Conservation (phyloP, 129 eudicot genomes). For the Pulicaria dysenterica region DNA sequence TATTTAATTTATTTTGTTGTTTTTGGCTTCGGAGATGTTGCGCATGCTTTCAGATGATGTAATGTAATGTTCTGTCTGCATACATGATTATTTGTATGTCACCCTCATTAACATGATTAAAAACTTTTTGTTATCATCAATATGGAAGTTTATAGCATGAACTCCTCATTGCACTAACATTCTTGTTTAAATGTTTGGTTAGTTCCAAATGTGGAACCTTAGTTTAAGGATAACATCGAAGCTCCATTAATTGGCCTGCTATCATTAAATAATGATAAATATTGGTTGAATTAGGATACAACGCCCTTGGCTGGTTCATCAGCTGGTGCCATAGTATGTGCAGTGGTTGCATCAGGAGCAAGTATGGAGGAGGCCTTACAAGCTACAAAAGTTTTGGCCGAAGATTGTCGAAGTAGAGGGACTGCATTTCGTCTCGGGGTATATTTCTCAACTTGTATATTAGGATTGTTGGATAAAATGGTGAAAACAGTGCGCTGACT, state of each 20-base stretch:
- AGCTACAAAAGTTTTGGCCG: constrained; percentile 87
- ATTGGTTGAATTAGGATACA: constrained; percentile 63
- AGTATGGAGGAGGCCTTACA: constrained; percentile 85
- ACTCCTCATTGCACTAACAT: too few relatives aligned
- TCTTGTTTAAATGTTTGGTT: background rate
- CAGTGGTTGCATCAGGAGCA: constrained; percentile 93
- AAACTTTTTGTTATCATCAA: too few relatives aligned
- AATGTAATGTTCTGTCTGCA: too few relatives aligned
- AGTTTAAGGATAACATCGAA: background rate
- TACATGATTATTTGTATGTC: too few relatives aligned
- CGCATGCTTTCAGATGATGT: too few relatives aligned
- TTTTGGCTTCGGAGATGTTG: too few relatives aligned
- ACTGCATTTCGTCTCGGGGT: constrained; percentile 99
- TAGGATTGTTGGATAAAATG: background rate
- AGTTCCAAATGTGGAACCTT: background rate
- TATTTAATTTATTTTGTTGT: too few relatives aligned
- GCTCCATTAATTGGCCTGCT: background rate
- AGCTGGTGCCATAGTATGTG: constrained; percentile 99
- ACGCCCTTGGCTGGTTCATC: constrained; percentile 99
- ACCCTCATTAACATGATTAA: too few relatives aligned
- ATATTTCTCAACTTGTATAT: constrained; percentile 32
- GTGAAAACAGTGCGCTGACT: background rate
- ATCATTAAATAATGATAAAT: background rate
- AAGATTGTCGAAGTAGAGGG: constrained; percentile 88
- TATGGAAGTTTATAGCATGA: too few relatives aligned